These are phyloP conservation scores for Phaeodactylum tricornutum DNA, from an alignment of 108 stramenopile species.

Conservation along the genomic window DNA sequence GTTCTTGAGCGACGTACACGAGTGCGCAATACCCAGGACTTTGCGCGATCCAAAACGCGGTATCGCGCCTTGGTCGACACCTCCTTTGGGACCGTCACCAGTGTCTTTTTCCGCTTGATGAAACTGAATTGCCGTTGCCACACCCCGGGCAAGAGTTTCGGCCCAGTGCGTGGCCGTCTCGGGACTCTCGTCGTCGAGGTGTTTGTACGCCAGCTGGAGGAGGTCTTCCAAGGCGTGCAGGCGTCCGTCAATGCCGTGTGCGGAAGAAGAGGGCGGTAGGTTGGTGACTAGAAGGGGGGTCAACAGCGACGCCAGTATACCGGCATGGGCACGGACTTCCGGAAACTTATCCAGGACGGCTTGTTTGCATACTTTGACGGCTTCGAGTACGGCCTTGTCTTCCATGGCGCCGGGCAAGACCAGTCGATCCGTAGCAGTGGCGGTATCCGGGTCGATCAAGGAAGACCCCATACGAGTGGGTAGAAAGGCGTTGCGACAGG, in stretches of 20 bases:
- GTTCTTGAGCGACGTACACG: conserved; percentile 33
- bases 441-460: not conserved
- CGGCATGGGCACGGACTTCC: conserved; percentile 57
- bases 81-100: not conserved
- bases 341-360: conserved; percentile 60
- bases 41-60: not conserved
- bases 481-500: conserved; percentile 38
- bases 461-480: conserved; percentile 7
- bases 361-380: conserved; percentile 51
- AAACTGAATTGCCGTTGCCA: conserved; percentile 57
- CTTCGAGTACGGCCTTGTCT: conserved; percentile 52
- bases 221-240: conserved; percentile 44
- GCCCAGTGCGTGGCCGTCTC: conserved; percentile 56
- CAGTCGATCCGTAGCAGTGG: conserved; percentile 16
- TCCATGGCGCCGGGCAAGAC: conserved; percentile 56
- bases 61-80: not conserved
- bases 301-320: conserved; percentile 38
- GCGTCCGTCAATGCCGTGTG: not conserved
- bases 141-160: conserved; percentile 56
- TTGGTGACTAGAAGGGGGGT: conserved; percentile 55
- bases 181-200: conserved; percentile 75
- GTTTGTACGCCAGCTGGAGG: conserved; percentile 46
- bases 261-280: conserved; percentile 9
- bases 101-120: conserved; percentile 17
- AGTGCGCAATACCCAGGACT: conserved; percentile 2